Conservation (phyloP, 2,329 filamentous ascomycete genomes). For the Aureobasidium namibiae region DNA sequence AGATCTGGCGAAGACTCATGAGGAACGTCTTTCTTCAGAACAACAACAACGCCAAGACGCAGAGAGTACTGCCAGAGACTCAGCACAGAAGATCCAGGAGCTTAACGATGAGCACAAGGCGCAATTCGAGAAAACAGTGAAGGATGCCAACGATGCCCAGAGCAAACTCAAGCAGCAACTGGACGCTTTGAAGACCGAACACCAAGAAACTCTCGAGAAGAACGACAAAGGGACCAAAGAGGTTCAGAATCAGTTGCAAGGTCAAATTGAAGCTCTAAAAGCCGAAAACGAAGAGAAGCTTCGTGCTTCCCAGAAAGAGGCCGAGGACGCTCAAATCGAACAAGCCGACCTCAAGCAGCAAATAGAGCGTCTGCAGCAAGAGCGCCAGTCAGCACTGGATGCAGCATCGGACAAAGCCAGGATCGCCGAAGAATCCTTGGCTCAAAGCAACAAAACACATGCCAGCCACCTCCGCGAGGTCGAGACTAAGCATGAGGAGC, state of each 20-base stretch:
- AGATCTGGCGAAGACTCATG: background rate
- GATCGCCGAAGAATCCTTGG: background rate
- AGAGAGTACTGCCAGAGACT: background rate
- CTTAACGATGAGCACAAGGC: no score
- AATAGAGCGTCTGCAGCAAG: background rate
- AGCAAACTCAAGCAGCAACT: conserved; percentile 6
- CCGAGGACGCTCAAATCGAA: background rate
- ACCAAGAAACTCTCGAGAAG: conserved; percentile 8
- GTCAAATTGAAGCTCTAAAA: background rate
- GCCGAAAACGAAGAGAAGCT: conserved; percentile 14
- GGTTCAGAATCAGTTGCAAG: background rate
- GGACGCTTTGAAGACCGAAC: conserved; percentile 11
- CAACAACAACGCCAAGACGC: conserved; percentile 3
- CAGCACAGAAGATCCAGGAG: background rate
- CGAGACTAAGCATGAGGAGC: background rate
- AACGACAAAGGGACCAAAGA: conserved; percentile 10
- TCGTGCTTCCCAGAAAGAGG: conserved; percentile 12
- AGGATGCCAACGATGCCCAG: background rate
- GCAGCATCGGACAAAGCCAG: conserved; percentile 8
- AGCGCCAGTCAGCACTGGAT: conserved; percentile 1
- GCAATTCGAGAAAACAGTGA: background rate
- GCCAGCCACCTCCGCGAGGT: background rate
- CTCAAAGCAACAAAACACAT: background rate
- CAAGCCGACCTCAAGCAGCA: background rate
- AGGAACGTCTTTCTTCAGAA: background rate